Percentiles rank a stretch among this genome's conserved stretches.
Conservation (phyloP, 352 stramenopile genomes). For the Saprolegnia diclina region DNA sequence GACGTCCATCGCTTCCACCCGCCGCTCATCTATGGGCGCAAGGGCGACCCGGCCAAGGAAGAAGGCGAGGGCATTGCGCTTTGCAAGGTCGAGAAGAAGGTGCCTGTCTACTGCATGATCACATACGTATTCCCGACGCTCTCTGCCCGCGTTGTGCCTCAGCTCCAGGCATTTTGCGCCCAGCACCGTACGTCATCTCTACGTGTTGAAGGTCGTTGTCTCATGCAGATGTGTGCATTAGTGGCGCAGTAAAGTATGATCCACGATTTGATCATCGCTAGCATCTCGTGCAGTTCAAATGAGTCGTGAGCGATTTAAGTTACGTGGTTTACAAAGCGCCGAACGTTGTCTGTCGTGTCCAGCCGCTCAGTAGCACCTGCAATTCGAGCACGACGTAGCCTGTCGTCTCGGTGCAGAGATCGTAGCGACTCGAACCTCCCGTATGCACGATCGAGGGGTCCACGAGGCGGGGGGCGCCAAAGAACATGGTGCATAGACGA, state of each 20-base stretch:
- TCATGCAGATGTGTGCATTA: too few relatives aligned
- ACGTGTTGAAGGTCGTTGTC: neutral
- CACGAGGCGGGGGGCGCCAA: neutral
- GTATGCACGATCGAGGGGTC: neutral
- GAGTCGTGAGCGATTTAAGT: neutral
- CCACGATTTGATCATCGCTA: too few relatives aligned
- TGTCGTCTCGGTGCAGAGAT: neutral
- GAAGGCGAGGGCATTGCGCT: slow-evolving; percentile 69
- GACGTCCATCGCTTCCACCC: slow-evolving; percentile 80
- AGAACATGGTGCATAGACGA: neutral
- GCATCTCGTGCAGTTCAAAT: neutral
- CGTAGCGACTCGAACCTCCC: neutral
- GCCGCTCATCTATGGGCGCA: slow-evolving; percentile 67
- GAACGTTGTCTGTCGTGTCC: neutral
- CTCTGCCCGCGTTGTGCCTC: slow-evolving; percentile 62
- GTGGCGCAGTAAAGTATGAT: too few relatives aligned
- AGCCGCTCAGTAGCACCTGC: neutral
- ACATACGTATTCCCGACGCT: slow-evolving; percentile 78
- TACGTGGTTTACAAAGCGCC: neutral
- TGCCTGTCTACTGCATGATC: slow-evolving; percentile 60
- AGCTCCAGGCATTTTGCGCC: slow-evolving; percentile 73
- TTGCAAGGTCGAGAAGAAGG: slow-evolving; percentile 51
- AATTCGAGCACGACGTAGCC: neutral
- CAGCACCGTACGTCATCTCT: slow-evolving; percentile 10
- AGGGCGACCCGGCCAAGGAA: slow-evolving; percentile 51